phyloP scores from a whole-genome alignment of 805 yeast genomes.

The Blastobotrys terrestris region DNA sequence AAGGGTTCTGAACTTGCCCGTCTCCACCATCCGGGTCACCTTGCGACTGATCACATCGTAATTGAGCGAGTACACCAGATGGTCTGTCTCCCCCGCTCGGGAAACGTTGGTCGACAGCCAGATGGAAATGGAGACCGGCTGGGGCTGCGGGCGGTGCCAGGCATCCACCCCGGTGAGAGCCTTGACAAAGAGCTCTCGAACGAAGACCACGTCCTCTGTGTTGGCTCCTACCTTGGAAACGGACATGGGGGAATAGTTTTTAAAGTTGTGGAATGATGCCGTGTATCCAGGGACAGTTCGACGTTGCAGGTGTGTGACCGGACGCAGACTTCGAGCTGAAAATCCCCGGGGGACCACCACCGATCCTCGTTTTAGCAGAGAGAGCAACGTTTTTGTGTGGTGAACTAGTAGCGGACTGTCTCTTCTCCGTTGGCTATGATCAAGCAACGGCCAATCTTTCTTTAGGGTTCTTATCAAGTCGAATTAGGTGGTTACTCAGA shows the following conservation, averaged over 20 bases:
- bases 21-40: constrained; percentile 47
- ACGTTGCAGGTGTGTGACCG: background rate
- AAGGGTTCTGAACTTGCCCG: constrained; percentile 34
- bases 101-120: constrained; percentile 60
- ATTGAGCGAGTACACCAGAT: constrained; percentile 74
- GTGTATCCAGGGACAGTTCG: background rate
- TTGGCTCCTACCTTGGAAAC: background rate
- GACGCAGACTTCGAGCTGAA: background rate
- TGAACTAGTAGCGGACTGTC: background rate
- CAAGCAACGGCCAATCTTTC: background rate
- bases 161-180: constrained; percentile 69
- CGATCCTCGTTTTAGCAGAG: background rate
- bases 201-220: constrained; percentile 37
- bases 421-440: background rate
- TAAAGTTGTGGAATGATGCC: background rate
- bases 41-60: constrained; percentile 78
- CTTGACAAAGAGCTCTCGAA: constrained; percentile 52
- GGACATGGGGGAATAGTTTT: background rate
- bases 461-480: too few species aligned
- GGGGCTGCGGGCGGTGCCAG: constrained; percentile 62
- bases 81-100: constrained; percentile 74
- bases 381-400: background rate
- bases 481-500: too few species aligned
- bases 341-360: background rate
- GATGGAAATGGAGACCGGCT: constrained; percentile 57